phyloP scores from a whole-genome alignment of 2,329 filamentous ascomycete species.

The Neofusicoccum ribis region DNA sequence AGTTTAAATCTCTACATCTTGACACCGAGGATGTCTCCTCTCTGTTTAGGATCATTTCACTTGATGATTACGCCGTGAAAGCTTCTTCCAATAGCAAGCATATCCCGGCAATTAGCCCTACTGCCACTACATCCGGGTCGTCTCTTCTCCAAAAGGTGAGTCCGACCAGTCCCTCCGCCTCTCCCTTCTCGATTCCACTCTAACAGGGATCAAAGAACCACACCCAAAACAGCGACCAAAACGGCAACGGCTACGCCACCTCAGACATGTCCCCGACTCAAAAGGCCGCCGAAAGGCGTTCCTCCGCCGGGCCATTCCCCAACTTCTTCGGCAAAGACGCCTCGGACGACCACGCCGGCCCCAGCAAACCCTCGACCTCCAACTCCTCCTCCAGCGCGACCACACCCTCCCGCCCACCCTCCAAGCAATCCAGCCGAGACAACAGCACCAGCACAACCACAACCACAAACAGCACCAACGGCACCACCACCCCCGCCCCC shows the following conservation, averaged over 20 bases:
- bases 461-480: conserved; percentile 22
- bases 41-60: conserved; percentile 43
- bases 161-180: background rate
- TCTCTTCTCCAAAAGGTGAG: background rate
- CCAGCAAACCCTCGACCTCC: too few species aligned
- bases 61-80: background rate
- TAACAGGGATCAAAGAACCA: background rate
- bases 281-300: too few species aligned
- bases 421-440: conserved; percentile 19
- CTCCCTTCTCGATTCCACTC: background rate
- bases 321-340: too few species aligned
- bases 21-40: conserved; percentile 53
- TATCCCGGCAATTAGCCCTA: conserved; percentile 39
- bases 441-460: conserved; percentile 64
- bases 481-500: conserved; percentile 32
- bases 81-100: conserved; percentile 28
- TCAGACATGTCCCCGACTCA: too few species aligned
- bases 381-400: conserved; percentile 29
- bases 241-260: too few species aligned
- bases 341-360: too few species aligned
- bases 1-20: conserved; percentile 55
- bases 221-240: too few species aligned
- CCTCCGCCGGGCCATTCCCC: too few species aligned
- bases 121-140: background rate
- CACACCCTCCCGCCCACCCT: conserved; percentile 42